Conservation (phyloP, 352 stramenopile genomes). For the Pythium dissotocum region DNA sequence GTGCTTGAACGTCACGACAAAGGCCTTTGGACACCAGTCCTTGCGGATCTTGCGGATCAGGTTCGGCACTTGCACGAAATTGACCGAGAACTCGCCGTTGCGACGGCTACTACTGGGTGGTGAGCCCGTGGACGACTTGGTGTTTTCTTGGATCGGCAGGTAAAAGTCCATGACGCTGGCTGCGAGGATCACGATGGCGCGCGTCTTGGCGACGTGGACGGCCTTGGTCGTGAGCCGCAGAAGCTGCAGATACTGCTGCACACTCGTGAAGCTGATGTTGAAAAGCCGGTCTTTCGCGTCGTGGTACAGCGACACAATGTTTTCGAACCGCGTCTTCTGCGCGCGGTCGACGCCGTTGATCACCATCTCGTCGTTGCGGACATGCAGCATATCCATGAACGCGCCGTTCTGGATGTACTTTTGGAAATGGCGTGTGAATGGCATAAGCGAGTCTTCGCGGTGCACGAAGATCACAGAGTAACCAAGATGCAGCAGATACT, state of each 20-base stretch:
- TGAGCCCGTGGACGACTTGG: slow-evolving; percentile 12
- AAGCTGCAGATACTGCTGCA: slow-evolving; percentile 84
- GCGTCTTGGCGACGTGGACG: slow-evolving; percentile 58
- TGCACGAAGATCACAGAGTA: slow-evolving; percentile 86
- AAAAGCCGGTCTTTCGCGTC: slow-evolving; percentile 69
- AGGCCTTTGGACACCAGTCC: slow-evolving; percentile 79
- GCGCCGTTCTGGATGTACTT: slow-evolving; percentile 79
- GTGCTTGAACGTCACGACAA: slow-evolving; percentile 81
- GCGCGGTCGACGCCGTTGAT: slow-evolving; percentile 63
- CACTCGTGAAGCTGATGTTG: slow-evolving; percentile 73
- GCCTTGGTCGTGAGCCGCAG: slow-evolving; percentile 59
- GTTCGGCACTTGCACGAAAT: slow-evolving; percentile 80
- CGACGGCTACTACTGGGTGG: slow-evolving; percentile 2
- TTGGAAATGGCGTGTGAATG: slow-evolving; percentile 85
- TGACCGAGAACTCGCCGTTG: slow-evolving; percentile 70
- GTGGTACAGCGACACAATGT: slow-evolving; percentile 59
- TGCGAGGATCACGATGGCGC: slow-evolving; percentile 68
- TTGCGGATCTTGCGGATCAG: slow-evolving; percentile 81
- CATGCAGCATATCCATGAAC: slow-evolving; percentile 81
- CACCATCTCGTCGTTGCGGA: slow-evolving; percentile 57
- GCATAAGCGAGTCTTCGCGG: slow-evolving; percentile 72
- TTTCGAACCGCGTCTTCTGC: slow-evolving; percentile 71
- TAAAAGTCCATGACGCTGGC: slow-evolving; percentile 86
- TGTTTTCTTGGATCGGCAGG: slow-evolving; percentile 40
- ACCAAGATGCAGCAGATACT: slow-evolving; percentile 76